Evolutionary conservation across 2,329 filamentous ascomycete genomes (phyloP).

Genomic region (Orbilia quercus): DNA sequence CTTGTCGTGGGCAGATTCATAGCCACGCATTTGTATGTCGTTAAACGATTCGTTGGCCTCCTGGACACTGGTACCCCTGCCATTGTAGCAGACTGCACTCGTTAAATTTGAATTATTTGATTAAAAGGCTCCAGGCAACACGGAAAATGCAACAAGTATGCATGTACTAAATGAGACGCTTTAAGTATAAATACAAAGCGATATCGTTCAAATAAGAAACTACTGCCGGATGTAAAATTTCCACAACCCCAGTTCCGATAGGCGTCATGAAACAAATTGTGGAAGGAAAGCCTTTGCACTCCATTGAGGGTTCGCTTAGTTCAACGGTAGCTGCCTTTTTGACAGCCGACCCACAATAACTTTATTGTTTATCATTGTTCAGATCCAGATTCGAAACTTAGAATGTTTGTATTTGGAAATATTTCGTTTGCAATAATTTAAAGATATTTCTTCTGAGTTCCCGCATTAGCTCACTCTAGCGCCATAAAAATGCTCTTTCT

Average conservation of each 20-base stretch:
- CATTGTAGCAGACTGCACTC: too few relatives aligned
- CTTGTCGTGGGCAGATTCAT: too few relatives aligned
- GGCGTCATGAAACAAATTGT: conserved; percentile 4
- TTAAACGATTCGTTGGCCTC: too few relatives aligned
- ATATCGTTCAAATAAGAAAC: background rate
- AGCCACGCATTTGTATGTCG: too few relatives aligned
- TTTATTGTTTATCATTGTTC: background rate
- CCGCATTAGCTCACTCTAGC: background rate
- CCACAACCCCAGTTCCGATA: background rate
- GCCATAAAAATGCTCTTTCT: too few relatives aligned
- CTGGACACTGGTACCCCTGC: too few relatives aligned
- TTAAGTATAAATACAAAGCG: background rate
- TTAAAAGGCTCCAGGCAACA: conserved; percentile 25
- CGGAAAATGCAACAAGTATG: conserved; percentile 23
- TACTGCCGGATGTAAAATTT: background rate
- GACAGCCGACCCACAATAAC: conserved; percentile 13
- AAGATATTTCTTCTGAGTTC: background rate
- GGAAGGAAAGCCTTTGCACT: conserved; percentile 16
- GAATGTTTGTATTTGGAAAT: background rate
- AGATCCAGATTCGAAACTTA: background rate
- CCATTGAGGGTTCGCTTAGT: conserved; percentile 24
- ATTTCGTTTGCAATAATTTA: background rate
- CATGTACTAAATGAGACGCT: background rate
- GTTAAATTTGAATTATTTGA: too few relatives aligned
- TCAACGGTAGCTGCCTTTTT: conserved; percentile 39